Base-by-base conservation (phyloP, 2,329 filamentous ascomycete species). In the Keithomyces neogunnii region DNA sequence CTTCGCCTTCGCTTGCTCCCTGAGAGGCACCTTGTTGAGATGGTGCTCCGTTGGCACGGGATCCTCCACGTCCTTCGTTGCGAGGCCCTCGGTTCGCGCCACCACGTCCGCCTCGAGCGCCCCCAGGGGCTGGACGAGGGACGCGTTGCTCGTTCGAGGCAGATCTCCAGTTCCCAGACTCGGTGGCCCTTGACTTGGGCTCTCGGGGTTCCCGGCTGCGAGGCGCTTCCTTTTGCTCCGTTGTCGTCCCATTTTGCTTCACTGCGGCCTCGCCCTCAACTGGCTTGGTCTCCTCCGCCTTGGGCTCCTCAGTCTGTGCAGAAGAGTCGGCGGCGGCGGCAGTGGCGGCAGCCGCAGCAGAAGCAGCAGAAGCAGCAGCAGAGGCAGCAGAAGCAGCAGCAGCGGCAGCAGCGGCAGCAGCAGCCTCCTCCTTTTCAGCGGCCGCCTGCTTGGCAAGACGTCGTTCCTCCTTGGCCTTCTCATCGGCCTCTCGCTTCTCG, bases 401-500 rank as follows among this genome's bases (percentile, higher is more conserved):
- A 5, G 59, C 57, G 45, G 63, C 63, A 45, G 59, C 61, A 33
- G 42, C 48, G 19, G 39, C 51, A 49, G 66, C 59, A 47, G 66
- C 65, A 44, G 67, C 69, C 39, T 67, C 69, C 38, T 72, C 71
- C 60, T 75, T 74, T 49, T 74, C 75, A 7, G 71, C 74, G 31
- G 75, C 74, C 38, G 75, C 77, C 54, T 80, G 77, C 67, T 83
- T 82, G 29, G 79, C 83, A 35, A 81, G 66, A 49, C 80, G 77
- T 52, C 75, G 76, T 57, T 89, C 86, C 61, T 88, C 89, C 69
- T 89, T 90, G 44, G 82, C 85, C 74, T 91, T 93, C 56, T 93
- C 89, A 1, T 93, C 89, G 1, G 85, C 82, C 61, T 95, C 90
- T 65, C 85, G 88, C 81, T 95, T 95, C 69, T 93, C 85, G 57